A percentile compares a stretch with the other conserved stretches of the same genome.
Conservation (phyloP, 768 basidiomycete species). For the Phaffia australis region DNA sequence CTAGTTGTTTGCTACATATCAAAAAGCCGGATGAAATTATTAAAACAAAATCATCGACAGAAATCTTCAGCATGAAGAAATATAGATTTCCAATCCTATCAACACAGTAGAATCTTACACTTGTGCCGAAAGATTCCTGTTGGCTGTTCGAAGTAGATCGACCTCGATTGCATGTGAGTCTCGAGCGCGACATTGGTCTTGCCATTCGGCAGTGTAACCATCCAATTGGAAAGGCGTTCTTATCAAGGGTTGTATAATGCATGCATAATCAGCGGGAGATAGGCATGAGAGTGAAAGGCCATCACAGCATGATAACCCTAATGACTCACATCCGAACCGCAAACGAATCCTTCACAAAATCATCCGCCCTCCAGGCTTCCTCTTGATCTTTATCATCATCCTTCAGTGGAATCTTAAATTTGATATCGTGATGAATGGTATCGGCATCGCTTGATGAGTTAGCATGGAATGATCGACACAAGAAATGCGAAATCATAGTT, state of each 20-base stretch:
- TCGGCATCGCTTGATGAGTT: not conserved
- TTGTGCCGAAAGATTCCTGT: slow-evolving; percentile 62
- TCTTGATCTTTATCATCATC: slow-evolving; percentile 33
- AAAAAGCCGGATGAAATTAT: not conserved
- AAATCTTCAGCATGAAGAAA: not conserved
- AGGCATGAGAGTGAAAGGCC: not conserved
- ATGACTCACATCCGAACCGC: slow-evolving; percentile 54
- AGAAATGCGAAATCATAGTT: not conserved
- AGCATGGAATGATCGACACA: not conserved
- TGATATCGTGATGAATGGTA: slow-evolving; percentile 32
- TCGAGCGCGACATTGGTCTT: slow-evolving; percentile 61
- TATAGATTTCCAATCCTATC: not conserved
- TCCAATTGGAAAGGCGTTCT: slow-evolving; percentile 91
- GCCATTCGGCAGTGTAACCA: slow-evolving; percentile 74
- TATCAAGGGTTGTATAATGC: not conserved
- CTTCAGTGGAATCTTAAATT: slow-evolving; percentile 12
- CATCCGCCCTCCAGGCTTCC: slow-evolving; percentile 54
- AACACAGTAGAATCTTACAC: slow-evolving; percentile 48
- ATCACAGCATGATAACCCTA: not conserved
- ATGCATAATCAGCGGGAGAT: not conserved
- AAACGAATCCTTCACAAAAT: slow-evolving; percentile 79
- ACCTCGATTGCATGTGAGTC: slow-evolving; percentile 77
- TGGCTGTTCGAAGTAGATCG: slow-evolving; percentile 68
- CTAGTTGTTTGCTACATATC: slow-evolving; percentile 60
- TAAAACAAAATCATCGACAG: slow-evolving; percentile 17